Evolutionary conservation across 495 filamentous ascomycete species (phyloP).

Genomic region (Talaromyces proteolyticus): DNA sequence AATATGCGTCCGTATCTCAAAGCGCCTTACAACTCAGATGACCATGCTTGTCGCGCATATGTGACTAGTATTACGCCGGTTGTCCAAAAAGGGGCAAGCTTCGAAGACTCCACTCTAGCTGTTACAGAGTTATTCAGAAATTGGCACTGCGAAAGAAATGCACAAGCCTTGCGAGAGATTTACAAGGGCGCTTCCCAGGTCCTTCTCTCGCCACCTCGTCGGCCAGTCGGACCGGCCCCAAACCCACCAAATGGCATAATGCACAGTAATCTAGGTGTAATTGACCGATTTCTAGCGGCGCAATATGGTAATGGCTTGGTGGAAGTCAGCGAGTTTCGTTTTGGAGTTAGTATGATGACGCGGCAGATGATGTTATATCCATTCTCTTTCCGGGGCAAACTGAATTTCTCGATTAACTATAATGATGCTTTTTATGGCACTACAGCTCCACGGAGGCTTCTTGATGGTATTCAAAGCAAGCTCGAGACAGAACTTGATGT

Average conservation of each 20-base stretch:
- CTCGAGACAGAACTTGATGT: constrained; percentile 9
- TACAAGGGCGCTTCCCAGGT: constrained; percentile 9
- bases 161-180: constrained; percentile 5
- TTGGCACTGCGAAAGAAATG: constrained; percentile 9
- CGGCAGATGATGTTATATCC: constrained; percentile 15
- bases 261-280: constrained; percentile 15
- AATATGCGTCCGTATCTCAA: constrained; percentile 9
- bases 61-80: constrained; percentile 9
- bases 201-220: constrained; percentile 1
- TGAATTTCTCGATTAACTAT: constrained; percentile 16
- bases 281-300: constrained; percentile 9
- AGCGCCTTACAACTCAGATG: constrained; percentile 9
- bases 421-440: constrained; percentile 14
- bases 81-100: constrained; percentile 5
- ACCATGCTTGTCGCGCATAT: constrained; percentile 12
- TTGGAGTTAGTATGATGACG: constrained; percentile 16
- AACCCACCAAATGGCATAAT: constrained; percentile 13
- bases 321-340: constrained; percentile 10
- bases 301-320: constrained; percentile 7
- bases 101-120: constrained; percentile 4
- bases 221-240: constrained; percentile 2
- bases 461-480: constrained; percentile 5
- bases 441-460: not conserved
- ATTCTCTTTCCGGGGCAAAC: constrained; percentile 14
- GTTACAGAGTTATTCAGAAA: constrained; percentile 5